Evolutionary conservation across 805 yeast genomes (phyloP), one percentile per base, ranked within the genome.

Genomic region (Starmera dryadoides): DNA sequence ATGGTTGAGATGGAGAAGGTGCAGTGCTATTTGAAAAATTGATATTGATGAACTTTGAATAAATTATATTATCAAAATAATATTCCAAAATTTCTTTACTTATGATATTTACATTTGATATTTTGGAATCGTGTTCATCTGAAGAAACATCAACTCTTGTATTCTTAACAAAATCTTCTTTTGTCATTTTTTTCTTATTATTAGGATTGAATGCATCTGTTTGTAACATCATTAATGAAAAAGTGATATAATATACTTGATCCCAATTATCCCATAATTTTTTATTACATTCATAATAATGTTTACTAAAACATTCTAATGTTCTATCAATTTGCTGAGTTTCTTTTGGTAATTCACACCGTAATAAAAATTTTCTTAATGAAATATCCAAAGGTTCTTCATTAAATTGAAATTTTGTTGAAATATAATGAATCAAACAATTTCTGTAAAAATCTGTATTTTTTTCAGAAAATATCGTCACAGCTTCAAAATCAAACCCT

Each of bases 301-400:
- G 66, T 22, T 51, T 53, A 9, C 84, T 71, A 56, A 84, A 79
- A 25, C 69, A 69, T 38, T 72, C 74, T 31, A 84, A 59, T 4
- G 81, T 68, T 35, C 88, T 63, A 49, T 84, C 91, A 37, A 84
- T 83, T 51, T 84, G 89, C 53, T 83, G 91, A 0, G 86, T 64
- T 50, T 84, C 93, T 44, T 67, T 71, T 0, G 93, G 93, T 20
- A 84, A 59, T 39, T 76, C 75, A 41, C 77, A 68, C 35, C 68
- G 60, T 63, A 77, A 66, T 32, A 84, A 56, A 37, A 83, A 69
- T 46, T 71, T 73, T 32, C 89, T 60, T 37, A 84, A 56, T 0
- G 89, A 69, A 42, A 84, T 62, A 49, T 84, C 93, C 15, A 84
- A 49, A 0, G 93, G 84, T 44, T 73, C 75, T 20, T 62, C 63